Percentiles rank a stretch among this genome's conserved stretches.
Evolutionary conservation across 148 eudicot species (phyloP).

Genomic region (Persicaria tinctoria): DNA sequence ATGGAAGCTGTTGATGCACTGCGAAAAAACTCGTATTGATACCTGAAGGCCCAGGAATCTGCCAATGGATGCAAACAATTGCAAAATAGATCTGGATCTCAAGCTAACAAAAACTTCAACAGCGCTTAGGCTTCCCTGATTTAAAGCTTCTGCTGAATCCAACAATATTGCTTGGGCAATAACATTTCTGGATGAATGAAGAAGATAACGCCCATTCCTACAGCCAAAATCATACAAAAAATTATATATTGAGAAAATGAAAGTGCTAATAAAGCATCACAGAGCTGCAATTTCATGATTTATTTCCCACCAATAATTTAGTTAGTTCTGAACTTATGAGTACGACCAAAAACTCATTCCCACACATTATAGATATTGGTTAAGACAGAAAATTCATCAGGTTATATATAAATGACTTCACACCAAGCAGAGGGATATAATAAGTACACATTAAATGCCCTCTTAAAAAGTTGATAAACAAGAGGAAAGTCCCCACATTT

Average conservation of each 20-base stretch:
- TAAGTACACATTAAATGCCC: not conserved
- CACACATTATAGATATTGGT: not conserved
- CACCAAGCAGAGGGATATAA: not conserved
- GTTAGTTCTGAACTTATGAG: not conserved
- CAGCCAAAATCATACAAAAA: constrained; percentile 15
- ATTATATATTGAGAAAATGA: not conserved
- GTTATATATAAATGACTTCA: not conserved
- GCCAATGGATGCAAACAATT: constrained; percentile 84
- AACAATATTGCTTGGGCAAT: constrained; percentile 43
- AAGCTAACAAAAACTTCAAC: constrained; percentile 66
- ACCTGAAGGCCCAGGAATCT: constrained; percentile 92
- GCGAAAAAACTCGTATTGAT: constrained; percentile 12
- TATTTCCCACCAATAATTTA: not conserved
- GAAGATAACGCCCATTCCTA: constrained; percentile 85
- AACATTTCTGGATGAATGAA: constrained; percentile 69
- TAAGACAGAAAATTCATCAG: not conserved
- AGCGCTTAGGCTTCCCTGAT: constrained; percentile 69
- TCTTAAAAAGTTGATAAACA: not conserved
- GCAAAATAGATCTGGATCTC: constrained; percentile 76
- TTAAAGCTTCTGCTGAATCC: constrained; percentile 82
- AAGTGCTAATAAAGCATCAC: not conserved
- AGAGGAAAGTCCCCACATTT: not conserved
- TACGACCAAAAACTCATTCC: not conserved
- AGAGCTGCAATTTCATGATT: not conserved
- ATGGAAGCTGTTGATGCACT: not conserved